phyloP scores from a whole-genome alignment of 179 eudicot genomes.

The Corrigiola litoralis region DNA sequence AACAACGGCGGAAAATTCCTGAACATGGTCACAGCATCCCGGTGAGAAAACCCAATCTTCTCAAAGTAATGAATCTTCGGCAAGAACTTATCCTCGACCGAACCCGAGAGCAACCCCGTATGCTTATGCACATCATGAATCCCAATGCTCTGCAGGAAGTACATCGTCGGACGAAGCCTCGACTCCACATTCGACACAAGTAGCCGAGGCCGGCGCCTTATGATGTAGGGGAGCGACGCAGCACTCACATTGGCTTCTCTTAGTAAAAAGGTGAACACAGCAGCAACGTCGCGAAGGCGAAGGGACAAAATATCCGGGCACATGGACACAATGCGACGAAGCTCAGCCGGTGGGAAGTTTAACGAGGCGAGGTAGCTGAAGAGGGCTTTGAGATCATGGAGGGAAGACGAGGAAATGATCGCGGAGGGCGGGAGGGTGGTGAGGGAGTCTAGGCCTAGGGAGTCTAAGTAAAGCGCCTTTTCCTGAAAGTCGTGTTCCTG shows the following conservation, averaged over 20 bases:
- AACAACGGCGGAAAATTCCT: constrained; percentile 70
- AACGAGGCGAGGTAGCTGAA: constrained; percentile 42
- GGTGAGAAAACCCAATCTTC: constrained; percentile 51
- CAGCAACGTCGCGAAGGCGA: constrained; percentile 23
- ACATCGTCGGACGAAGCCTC: constrained; percentile 69
- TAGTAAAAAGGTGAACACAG: constrained; percentile 77
- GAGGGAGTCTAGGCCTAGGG: constrained; percentile 70
- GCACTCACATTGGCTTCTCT: constrained; percentile 60
- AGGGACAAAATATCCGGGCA: constrained; percentile 65
- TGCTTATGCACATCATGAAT: constrained; percentile 48
- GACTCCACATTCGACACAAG: constrained; percentile 48
- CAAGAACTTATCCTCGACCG: constrained; percentile 67
- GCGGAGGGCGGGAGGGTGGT: constrained; percentile 36
- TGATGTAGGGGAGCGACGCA: constrained; percentile 44
- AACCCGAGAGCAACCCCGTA: constrained; percentile 62
- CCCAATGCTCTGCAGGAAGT: constrained; percentile 80
- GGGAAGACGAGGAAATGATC: constrained; percentile 34
- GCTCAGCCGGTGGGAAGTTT: constrained; percentile 40
- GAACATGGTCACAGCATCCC: constrained; percentile 57
- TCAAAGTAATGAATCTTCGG: constrained; percentile 65
- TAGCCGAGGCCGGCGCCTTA: constrained; percentile 77
- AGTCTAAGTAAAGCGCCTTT: constrained; percentile 62
- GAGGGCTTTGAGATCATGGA: constrained; percentile 37
- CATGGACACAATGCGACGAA: constrained; percentile 61
- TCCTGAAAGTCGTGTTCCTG: constrained; percentile 47